phyloP scores from a whole-genome alignment of 805 yeast genomes.

The Wickerhamomyces silvicola region DNA sequence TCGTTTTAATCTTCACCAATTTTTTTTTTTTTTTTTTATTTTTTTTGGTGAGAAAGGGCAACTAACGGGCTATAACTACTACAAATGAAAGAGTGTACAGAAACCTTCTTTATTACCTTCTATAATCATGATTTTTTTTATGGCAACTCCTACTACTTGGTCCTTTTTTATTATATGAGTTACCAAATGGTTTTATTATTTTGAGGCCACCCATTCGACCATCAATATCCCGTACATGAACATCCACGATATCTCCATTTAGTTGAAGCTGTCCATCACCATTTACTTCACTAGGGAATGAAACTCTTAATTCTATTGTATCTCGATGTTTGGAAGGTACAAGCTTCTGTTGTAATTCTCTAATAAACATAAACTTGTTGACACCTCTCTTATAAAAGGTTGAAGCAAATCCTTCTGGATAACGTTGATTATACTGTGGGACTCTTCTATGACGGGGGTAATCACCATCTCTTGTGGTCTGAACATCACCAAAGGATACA shows the following conservation, averaged over 20 bases:
- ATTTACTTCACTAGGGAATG: constrained; percentile 29
- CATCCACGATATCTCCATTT: constrained; percentile 35
- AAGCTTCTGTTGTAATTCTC: constrained; percentile 42
- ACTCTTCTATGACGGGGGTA: constrained; percentile 9
- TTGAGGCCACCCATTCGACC: constrained; percentile 27
- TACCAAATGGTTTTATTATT: constrained; percentile 9
- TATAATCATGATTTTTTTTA: too few relatives aligned
- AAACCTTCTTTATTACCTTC: too few relatives aligned
- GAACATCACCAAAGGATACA: constrained; percentile 6
- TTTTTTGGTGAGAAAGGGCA: too few relatives aligned
- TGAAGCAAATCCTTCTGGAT: constrained; percentile 45
- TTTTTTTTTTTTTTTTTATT: too few relatives aligned
- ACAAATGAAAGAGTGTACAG: too few relatives aligned
- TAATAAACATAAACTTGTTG: constrained; percentile 45
- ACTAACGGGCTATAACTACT: too few relatives aligned
- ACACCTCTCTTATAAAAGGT: constrained; percentile 42
- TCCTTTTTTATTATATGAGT: constrained; percentile 2
- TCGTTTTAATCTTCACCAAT: too few relatives aligned
- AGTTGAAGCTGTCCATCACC: constrained; percentile 24
- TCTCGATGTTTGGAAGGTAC: constrained; percentile 32
- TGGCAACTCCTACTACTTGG: too few relatives aligned
- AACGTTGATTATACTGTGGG: constrained; percentile 8
- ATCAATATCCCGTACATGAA: constrained; percentile 36
- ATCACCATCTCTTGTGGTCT: too few relatives aligned
- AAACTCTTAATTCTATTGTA: constrained; percentile 34